Evolutionary conservation across 495 filamentous ascomycete genomes (phyloP).

Genomic region (Ramalina peruviana): DNA sequence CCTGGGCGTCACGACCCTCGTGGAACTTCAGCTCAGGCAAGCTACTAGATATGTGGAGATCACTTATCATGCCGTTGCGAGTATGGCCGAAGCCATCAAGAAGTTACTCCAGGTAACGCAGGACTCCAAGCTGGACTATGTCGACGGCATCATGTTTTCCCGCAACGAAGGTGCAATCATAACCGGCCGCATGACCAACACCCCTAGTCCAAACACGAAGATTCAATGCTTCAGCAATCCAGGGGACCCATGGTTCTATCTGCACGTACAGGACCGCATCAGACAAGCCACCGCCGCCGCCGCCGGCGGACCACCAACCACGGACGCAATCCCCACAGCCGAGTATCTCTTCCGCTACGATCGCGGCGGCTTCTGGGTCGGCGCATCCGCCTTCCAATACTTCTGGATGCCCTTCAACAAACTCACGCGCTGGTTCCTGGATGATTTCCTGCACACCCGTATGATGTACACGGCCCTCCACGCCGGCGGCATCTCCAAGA

Average conservation of each 20-base stretch:
- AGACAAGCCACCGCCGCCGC: neutral
- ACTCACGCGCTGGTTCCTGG: conserved; percentile 37
- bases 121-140: conserved; percentile 33
- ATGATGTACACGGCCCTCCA: conserved; percentile 45
- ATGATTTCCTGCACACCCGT: conserved; percentile 38
- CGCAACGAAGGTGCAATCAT: conserved; percentile 30
- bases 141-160: conserved; percentile 40
- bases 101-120: conserved; percentile 19
- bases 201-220: neutral
- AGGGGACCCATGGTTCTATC: conserved; percentile 45
- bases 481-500: conserved; percentile 30
- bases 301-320: conserved; percentile 16
- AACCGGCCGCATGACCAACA: conserved; percentile 31
- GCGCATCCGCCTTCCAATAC: conserved; percentile 36
- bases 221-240: conserved; percentile 31
- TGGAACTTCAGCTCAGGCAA: conserved; percentile 36
- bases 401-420: conserved; percentile 42
- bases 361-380: conserved; percentile 47
- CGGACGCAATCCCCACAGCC: conserved; percentile 36
- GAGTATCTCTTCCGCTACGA: conserved; percentile 54
- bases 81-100: conserved; percentile 27
- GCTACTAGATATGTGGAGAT: conserved; percentile 36
- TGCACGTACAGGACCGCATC: conserved; percentile 28
- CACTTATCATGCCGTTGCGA: conserved; percentile 29
- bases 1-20: conserved; percentile 37